phyloP scores from a whole-genome alignment of 1,284 basidiomycete species.

The Ustilago hordei region DNA sequence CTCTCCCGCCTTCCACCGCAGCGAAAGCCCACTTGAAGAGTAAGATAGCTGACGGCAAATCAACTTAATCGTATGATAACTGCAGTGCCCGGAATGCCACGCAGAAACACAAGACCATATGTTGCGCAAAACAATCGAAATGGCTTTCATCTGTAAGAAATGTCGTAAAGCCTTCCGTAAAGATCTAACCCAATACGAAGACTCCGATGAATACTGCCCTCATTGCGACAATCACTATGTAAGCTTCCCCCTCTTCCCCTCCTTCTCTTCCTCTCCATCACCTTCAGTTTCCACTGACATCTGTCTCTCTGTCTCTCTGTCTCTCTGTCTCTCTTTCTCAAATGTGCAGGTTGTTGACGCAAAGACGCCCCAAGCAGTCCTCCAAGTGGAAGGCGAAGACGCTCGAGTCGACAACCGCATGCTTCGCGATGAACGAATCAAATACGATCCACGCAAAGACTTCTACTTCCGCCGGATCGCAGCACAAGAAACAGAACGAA shows the following conservation, averaged over 20 bases:
- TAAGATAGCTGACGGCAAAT: neutral
- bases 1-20: neutral
- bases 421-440: conserved; percentile 79
- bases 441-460: conserved; percentile 73
- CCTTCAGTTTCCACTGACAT: neutral
- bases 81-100: conserved; percentile 88
- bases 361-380: conserved; percentile 85
- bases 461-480: conserved; percentile 71
- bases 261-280: neutral
- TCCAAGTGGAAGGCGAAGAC: conserved; percentile 91
- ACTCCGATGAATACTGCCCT: conserved; percentile 96
- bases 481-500: conserved; percentile 50
- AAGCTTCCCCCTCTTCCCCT: neutral
- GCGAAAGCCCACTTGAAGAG: neutral
- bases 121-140: conserved; percentile 83
- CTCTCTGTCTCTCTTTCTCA: neutral
- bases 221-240: conserved; percentile 98
- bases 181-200: conserved; percentile 89
- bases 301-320: neutral
- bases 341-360: conserved; percentile 84
- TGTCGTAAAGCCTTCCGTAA: conserved; percentile 97
- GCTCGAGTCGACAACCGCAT: conserved; percentile 84
- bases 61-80: neutral
- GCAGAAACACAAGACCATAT: conserved; percentile 82
- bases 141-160: conserved; percentile 96